Conservation (phyloP, 2,329 filamentous ascomycete genomes). For the Fusarium austroafricanum region DNA sequence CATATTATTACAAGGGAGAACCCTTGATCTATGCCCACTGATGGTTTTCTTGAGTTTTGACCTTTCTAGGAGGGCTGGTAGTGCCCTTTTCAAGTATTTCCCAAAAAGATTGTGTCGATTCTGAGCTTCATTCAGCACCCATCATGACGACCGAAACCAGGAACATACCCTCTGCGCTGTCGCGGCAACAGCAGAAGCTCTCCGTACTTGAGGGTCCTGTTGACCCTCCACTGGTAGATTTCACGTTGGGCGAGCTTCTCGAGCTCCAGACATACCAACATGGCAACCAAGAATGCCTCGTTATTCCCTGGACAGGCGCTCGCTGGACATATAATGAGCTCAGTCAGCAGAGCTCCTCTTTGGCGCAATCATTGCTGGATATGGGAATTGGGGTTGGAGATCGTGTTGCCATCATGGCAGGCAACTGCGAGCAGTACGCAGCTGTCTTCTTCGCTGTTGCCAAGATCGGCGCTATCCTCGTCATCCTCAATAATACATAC, state of each 20-base stretch:
- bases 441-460: conserved; percentile 79
- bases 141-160: conserved; percentile 49
- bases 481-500: conserved; percentile 86
- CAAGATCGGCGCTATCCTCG: conserved; percentile 74
- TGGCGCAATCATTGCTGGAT: conserved; percentile 74
- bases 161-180: conserved; percentile 45
- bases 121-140: conserved; percentile 4
- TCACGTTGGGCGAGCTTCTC: conserved; percentile 78
- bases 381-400: conserved; percentile 76
- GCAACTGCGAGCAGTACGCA: conserved; percentile 85
- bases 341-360: conserved; percentile 68
- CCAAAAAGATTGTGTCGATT: background rate
- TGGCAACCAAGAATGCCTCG: conserved; percentile 73
- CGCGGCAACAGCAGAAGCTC: conserved; percentile 53
- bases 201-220: conserved; percentile 76
- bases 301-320: conserved; percentile 80
- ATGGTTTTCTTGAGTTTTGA: background rate
- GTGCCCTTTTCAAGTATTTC: background rate
- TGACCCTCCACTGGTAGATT: conserved; percentile 75
- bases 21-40: conserved; percentile 22
- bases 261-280: conserved; percentile 76
- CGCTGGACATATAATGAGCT: conserved; percentile 78
- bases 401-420: conserved; percentile 79
- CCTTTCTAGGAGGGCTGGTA: background rate
- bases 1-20: conserved; percentile 32